Conservation (phyloP, 2,329 filamentous ascomycete species). For the Septoria linicola region DNA sequence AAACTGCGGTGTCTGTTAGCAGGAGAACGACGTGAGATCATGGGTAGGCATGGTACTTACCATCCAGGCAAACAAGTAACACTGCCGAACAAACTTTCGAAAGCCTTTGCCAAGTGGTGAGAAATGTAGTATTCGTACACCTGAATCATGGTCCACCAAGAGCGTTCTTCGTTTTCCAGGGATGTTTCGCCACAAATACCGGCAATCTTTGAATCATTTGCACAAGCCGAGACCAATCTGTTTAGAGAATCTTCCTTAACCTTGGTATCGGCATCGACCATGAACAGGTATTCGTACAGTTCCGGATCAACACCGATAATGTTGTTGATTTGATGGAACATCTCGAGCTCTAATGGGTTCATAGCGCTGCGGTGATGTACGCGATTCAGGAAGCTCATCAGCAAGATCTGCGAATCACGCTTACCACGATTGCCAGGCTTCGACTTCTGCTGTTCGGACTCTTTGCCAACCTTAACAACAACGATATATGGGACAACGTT, state of each 20-base stretch:
- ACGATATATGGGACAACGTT: slow-evolving; percentile 97
- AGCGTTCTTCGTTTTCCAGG: slow-evolving; percentile 89
- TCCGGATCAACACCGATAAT: slow-evolving; percentile 97
- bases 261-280: slow-evolving; percentile 96
- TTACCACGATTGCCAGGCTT: slow-evolving; percentile 98
- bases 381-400: slow-evolving; percentile 97
- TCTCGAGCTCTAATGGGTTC: slow-evolving; percentile 93
- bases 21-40: slow-evolving; percentile 24
- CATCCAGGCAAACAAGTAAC: slow-evolving; percentile 99
- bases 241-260: slow-evolving; percentile 91
- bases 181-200: slow-evolving; percentile 97
- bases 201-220: slow-evolving; percentile 91
- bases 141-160: slow-evolving; percentile 99
- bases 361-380: slow-evolving; percentile 93
- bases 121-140: slow-evolving; percentile 99
- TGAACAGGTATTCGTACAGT: slow-evolving; percentile 93
- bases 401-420: slow-evolving; percentile 91
- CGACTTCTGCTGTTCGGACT: slow-evolving; percentile 83
- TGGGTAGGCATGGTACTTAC: slow-evolving; percentile 62
- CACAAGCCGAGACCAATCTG: slow-evolving; percentile 85
- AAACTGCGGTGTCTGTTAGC: slow-evolving; percentile 70
- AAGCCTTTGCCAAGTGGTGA: slow-evolving; percentile 93
- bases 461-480: slow-evolving; percentile 94
- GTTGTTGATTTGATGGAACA: slow-evolving; percentile 99
- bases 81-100: slow-evolving; percentile 95